These are phyloP conservation scores for Tricholoma flavovirens DNA, from an alignment of 768 basidiomycete genomes.

Conservation along the genomic window DNA sequence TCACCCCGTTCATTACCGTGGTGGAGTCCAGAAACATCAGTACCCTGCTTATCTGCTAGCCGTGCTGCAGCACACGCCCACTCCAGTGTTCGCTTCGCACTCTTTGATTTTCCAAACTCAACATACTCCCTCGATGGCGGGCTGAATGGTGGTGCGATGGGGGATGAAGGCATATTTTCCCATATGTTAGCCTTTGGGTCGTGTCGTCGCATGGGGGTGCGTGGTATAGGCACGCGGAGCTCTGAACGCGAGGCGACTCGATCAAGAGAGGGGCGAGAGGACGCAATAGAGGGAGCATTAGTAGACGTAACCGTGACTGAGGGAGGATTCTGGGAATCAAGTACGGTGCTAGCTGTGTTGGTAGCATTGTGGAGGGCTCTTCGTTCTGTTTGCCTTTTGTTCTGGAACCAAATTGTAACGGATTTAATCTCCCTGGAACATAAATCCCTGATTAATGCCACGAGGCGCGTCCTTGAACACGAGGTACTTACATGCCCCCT, in stretches of 20 bases:
- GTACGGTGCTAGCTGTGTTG: constrained; percentile 23
- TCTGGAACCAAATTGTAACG: constrained; percentile 82
- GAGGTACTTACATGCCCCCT: constrained; percentile 55
- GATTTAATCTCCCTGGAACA: constrained; percentile 55
- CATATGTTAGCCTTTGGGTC: constrained; percentile 36
- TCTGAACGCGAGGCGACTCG: constrained; percentile 52
- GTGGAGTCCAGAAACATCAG: constrained; percentile 22
- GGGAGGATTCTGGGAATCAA: constrained; percentile 14
- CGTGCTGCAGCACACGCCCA: constrained; percentile 69
- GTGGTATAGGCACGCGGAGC: constrained; percentile 34
- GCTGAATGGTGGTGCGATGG: constrained; percentile 47
- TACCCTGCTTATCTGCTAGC: constrained; percentile 38
- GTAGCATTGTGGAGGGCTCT: constrained; percentile 40
- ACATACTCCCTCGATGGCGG: constrained; percentile 44
- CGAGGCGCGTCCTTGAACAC: constrained; percentile 5
- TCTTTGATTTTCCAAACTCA: constrained; percentile 41
- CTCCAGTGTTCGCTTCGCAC: constrained; percentile 52
- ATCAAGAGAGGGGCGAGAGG: constrained; percentile 48
- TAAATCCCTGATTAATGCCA: constrained; percentile 6
- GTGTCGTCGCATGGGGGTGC: constrained; percentile 33
- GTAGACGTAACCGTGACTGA: constrained; percentile 16
- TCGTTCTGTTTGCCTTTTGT: constrained; percentile 69
- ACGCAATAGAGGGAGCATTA: constrained; percentile 16
- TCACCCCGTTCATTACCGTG: constrained; percentile 9
- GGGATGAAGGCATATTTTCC: constrained; percentile 62